These are phyloP conservation scores for Cucumis cinereus DNA, from an alignment of 306 rosid genomes.

Conservation along the genomic window DNA sequence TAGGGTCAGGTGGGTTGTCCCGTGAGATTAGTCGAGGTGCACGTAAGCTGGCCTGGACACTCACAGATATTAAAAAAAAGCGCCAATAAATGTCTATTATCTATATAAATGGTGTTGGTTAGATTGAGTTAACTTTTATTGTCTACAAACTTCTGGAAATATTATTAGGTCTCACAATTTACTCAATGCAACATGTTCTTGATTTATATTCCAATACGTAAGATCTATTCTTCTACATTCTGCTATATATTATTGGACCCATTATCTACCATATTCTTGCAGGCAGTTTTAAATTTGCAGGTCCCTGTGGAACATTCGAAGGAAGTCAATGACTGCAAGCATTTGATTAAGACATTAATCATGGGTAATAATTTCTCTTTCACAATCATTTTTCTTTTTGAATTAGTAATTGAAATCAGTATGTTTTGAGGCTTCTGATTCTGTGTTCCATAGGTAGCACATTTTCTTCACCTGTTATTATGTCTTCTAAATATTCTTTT, in stretches of 20 bases:
- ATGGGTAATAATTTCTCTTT: conserved; percentile 65
- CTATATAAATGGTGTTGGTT: neutral
- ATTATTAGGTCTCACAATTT: neutral
- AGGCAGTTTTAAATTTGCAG: conserved; percentile 94
- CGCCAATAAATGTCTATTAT: neutral
- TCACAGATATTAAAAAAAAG: no score
- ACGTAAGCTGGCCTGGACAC: no score
- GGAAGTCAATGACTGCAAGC: conserved; percentile 93
- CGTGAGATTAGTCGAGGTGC: no score
- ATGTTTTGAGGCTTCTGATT: neutral
- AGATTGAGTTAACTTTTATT: neutral
- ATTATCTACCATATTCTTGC: conserved; percentile 28
- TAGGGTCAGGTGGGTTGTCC: no score
- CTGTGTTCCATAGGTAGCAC: neutral
- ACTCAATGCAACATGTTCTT: neutral
- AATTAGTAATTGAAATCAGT: neutral
- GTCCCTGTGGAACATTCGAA: conserved; percentile 82
- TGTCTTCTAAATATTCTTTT: neutral
- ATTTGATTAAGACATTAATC: conserved; percentile 87
- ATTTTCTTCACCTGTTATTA: neutral
- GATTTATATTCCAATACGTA: neutral
- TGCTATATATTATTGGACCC: neutral
- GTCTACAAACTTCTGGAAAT: neutral
- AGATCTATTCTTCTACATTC: neutral
- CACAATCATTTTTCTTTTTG: neutral